Evolutionary conservation across 2,329 filamentous ascomycete genomes (phyloP).

Genomic region (Chaetomium strumarium): DNA sequence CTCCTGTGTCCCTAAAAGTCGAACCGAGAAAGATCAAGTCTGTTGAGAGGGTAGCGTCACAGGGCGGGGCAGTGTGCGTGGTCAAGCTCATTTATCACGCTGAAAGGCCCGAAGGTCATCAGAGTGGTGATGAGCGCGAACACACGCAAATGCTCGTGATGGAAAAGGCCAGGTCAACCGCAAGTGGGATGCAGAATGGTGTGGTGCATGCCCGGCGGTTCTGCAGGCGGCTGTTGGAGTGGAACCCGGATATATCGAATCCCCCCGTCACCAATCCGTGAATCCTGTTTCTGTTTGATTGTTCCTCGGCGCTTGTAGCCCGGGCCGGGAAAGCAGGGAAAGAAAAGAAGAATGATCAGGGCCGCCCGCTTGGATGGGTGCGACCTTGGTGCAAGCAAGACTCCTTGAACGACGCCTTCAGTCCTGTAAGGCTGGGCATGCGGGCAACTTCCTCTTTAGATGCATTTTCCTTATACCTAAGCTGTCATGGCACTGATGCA

Average conservation of each 20-base stretch:
- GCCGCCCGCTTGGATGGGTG: not conserved
- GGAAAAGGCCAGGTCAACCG: slow-evolving; percentile 15
- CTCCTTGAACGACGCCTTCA: no score
- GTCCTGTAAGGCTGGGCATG: no score
- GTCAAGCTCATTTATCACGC: slow-evolving; percentile 13
- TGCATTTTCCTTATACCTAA: no score
- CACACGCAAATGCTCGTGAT: slow-evolving; percentile 20
- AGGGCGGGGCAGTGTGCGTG: slow-evolving; percentile 9
- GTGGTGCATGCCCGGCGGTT: slow-evolving; percentile 22
- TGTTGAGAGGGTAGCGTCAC: slow-evolving; percentile 7
- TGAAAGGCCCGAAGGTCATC: not conserved
- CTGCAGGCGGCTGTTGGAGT: slow-evolving; percentile 18
- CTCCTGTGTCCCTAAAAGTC: not conserved
- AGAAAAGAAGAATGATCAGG: not conserved
- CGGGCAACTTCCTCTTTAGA: no score
- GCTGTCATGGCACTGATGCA: no score
- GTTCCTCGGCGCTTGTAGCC: not conserved
- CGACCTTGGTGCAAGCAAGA: no score
- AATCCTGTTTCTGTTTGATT: not conserved
- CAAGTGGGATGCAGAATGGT: slow-evolving; percentile 15
- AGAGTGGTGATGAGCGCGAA: not conserved
- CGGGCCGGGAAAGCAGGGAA: not conserved
- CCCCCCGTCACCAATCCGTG: not conserved
- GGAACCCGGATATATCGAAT: slow-evolving; percentile 17
- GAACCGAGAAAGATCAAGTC: slow-evolving; percentile 14